Conservation (phyloP, 768 basidiomycete genomes). For the Russula brevipes region DNA sequence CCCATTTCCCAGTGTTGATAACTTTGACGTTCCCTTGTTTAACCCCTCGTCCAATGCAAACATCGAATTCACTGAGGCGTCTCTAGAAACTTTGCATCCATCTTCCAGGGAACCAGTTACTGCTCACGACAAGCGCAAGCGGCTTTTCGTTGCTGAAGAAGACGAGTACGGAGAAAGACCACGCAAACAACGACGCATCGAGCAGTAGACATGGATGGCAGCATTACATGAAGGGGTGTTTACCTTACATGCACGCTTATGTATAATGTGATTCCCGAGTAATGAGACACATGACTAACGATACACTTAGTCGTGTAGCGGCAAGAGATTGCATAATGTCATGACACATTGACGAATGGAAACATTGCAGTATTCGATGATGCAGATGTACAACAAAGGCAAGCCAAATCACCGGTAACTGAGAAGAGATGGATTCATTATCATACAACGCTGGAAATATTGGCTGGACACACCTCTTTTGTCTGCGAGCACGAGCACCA, state of each 20-base stretch:
- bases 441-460: not conserved
- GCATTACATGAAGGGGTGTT: not conserved
- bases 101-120: not conserved
- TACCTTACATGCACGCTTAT: not conserved
- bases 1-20: not conserved
- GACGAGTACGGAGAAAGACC: conserved; percentile 6
- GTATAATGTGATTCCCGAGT: conserved; percentile 4
- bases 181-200: conserved; percentile 3
- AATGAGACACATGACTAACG: not conserved
- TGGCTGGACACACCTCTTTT: conserved; percentile 69
- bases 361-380: conserved; percentile 44
- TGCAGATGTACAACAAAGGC: conserved; percentile 37
- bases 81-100: not conserved
- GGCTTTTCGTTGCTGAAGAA: conserved; percentile 7
- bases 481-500: conserved; percentile 97
- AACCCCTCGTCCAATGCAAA: not conserved
- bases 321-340: conserved; percentile 35
- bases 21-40: not conserved
- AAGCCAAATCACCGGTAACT: conserved; percentile 71
- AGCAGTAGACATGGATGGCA: not conserved
- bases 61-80: not conserved
- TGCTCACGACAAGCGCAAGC: conserved; percentile 17
- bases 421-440: conserved; percentile 17
- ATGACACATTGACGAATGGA: conserved; percentile 35
- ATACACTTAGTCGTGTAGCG: conserved; percentile 23